phyloP scores from a whole-genome alignment of 208 protist species.

The Tetramitus jugosus region DNA sequence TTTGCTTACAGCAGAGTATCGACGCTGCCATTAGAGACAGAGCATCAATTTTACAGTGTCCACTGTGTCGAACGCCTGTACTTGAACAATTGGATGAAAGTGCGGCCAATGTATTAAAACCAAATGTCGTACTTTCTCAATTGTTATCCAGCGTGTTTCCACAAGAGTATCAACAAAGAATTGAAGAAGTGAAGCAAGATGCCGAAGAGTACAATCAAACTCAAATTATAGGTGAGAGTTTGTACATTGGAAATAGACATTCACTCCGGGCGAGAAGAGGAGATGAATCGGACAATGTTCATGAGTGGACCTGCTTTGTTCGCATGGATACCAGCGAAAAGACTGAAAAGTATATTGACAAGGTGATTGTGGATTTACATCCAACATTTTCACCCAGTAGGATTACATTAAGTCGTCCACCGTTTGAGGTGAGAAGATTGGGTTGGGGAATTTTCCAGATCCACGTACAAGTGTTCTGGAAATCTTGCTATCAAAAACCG shows the following conservation, averaged over 20 bases:
- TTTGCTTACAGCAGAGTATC: background rate
- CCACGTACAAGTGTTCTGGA: background rate
- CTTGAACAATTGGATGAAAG: too few relatives aligned
- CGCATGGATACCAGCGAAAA: background rate
- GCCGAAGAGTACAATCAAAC: background rate
- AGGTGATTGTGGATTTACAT: background rate
- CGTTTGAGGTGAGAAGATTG: slow-evolving; percentile 6
- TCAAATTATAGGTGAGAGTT: background rate
- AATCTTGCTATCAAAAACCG: background rate
- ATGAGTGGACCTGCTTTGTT: slow-evolving; percentile 10
- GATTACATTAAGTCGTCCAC: background rate
- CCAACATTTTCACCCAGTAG: background rate
- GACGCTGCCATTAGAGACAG: too few relatives aligned
- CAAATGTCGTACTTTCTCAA: background rate
- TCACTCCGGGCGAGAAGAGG: background rate
- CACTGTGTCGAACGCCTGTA: background rate
- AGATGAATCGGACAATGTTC: background rate
- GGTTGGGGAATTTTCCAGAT: slow-evolving; percentile 20
- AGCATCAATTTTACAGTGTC: background rate
- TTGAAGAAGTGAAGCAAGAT: background rate
- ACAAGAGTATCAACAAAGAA: background rate
- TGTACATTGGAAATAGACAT: background rate
- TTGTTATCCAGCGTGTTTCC: background rate
- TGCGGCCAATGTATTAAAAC: background rate
- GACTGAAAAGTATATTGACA: background rate